phyloP scores from a whole-genome alignment of 2,329 filamentous ascomycete species.

The Didymella arachidicola region DNA sequence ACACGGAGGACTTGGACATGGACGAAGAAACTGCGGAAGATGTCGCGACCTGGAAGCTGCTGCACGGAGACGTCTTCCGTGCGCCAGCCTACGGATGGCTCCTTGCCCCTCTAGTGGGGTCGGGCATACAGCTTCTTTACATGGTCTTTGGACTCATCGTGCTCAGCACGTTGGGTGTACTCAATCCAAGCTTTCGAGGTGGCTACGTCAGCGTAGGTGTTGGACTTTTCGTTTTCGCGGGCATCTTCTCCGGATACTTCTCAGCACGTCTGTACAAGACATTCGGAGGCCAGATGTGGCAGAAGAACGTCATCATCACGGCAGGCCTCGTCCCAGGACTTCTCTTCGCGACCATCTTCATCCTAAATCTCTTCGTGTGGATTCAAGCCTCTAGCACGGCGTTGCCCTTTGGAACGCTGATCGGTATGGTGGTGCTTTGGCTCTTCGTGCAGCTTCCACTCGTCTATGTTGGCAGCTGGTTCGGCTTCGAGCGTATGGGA shows the following conservation, averaged over 20 bases:
- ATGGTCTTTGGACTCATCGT: conserved; percentile 77
- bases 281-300: conserved; percentile 77
- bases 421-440: conserved; percentile 79
- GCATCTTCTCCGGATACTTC: conserved; percentile 86
- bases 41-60: conserved; percentile 84
- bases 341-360: conserved; percentile 75
- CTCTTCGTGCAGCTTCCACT: conserved; percentile 85
- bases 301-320: conserved; percentile 76
- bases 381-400: conserved; percentile 87
- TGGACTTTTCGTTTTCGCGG: conserved; percentile 83
- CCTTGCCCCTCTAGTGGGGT: conserved; percentile 81
- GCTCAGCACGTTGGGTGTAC: conserved; percentile 75
- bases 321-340: conserved; percentile 81
- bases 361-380: conserved; percentile 90
- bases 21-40: conserved; percentile 81
- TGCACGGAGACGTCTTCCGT: conserved; percentile 89
- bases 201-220: conserved; percentile 86
- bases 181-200: conserved; percentile 89
- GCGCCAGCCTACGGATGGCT: conserved; percentile 73
- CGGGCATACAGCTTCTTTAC: conserved; percentile 85
- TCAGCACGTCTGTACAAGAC: conserved; percentile 84
- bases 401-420: conserved; percentile 80
- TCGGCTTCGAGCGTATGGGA: conserved; percentile 71
- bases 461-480: conserved; percentile 81
- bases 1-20: conserved; percentile 63